These are phyloP conservation scores for Fomitopsis pinicola DNA, from an alignment of 1,284 basidiomycete species.

Conservation along the genomic window DNA sequence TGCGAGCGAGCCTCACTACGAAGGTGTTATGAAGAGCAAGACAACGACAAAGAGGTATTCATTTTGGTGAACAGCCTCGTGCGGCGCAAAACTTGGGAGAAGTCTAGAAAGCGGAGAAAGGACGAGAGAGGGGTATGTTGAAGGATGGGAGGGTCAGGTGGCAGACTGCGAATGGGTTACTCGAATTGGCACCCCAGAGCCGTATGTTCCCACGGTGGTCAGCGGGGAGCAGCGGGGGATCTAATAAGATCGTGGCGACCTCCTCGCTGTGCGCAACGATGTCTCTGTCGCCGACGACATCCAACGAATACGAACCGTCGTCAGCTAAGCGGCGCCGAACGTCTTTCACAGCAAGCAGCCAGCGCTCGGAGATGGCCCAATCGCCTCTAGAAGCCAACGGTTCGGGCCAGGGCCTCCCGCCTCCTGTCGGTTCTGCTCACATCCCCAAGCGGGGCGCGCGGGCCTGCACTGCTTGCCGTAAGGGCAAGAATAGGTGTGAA, in stretches of 20 bases:
- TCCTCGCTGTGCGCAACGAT: constrained; percentile 17
- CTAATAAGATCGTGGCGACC: constrained; percentile 2
- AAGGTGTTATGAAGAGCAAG: too few relatives aligned
- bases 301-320: constrained; percentile 25
- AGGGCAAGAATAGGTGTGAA: constrained; percentile 92
- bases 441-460: constrained; percentile 78
- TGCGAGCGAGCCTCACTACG: background rate
- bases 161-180: background rate
- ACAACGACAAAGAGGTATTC: background rate
- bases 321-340: constrained; percentile 28
- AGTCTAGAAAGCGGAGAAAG: background rate
- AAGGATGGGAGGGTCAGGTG: background rate
- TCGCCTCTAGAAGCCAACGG: constrained; percentile 15
- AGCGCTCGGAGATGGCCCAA: constrained; percentile 15
- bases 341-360: constrained; percentile 17
- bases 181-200: background rate
- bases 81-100: background rate
- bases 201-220: constrained; percentile 4
- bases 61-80: background rate
- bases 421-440: constrained; percentile 34
- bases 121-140: background rate
- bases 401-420: constrained; percentile 16
- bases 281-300: constrained; percentile 33
- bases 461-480: constrained; percentile 79
- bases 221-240: background rate